phyloP scores from a whole-genome alignment of 1,284 basidiomycete species.

The Grifola frondosa region DNA sequence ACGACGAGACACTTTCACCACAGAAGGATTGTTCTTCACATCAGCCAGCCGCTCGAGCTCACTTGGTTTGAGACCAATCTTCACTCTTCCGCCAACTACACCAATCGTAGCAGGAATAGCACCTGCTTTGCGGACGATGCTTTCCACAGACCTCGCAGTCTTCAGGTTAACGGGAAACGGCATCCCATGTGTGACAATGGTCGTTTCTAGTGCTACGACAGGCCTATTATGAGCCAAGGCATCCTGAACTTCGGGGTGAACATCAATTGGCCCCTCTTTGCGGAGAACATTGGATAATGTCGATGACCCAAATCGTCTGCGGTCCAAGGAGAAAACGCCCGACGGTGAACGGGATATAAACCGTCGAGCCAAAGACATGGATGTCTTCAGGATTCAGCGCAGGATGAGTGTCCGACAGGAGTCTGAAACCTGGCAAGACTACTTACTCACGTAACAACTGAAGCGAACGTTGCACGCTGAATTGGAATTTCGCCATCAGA shows the following conservation, averaged over 20 bases:
- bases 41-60: conserved; percentile 78
- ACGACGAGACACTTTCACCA: conserved; percentile 82
- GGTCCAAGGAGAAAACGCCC: conserved; percentile 2
- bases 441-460: no score
- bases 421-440: no score
- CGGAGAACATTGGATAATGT: conserved; percentile 19
- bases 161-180: conserved; percentile 78
- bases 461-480: no score
- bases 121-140: conserved; percentile 74
- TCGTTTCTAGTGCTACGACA: conserved; percentile 80
- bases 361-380: no score
- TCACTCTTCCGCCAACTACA: conserved; percentile 79
- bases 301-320: background rate
- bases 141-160: conserved; percentile 74
- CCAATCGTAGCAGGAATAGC: conserved; percentile 91
- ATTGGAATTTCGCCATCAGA: no score
- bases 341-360: no score
- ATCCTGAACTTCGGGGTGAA: conserved; percentile 79
- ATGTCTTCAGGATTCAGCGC: no score
- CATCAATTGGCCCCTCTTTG: conserved; percentile 45
- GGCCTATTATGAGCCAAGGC: conserved; percentile 62
- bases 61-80: conserved; percentile 73
- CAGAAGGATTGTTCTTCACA: conserved; percentile 40
- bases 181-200: conserved; percentile 92
- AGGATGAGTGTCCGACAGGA: no score